Evolutionary conservation across 2,329 filamentous ascomycete genomes (phyloP).

Genomic region (Daldinia sp.): DNA sequence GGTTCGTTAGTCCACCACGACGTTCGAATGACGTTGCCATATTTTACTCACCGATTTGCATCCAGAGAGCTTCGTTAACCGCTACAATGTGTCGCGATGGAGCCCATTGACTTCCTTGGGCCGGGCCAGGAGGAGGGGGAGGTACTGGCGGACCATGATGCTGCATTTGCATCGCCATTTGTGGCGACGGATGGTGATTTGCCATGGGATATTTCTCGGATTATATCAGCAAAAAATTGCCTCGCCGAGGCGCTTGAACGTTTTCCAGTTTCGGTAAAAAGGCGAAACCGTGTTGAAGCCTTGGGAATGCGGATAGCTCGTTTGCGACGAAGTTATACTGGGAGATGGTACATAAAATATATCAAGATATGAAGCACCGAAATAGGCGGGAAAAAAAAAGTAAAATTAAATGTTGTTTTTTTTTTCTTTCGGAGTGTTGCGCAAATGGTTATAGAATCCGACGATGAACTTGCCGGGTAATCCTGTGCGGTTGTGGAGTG

Average conservation of each 20-base stretch:
- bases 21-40: background rate
- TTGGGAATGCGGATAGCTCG: conserved; percentile 12
- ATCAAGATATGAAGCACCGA: background rate
- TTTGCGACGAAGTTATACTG: conserved; percentile 16
- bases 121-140: conserved; percentile 63
- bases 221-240: background rate
- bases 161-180: conserved; percentile 74
- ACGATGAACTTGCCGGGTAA: background rate
- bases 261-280: conserved; percentile 9
- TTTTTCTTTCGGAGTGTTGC: background rate
- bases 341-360: conserved; percentile 16
- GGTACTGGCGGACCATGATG: conserved; percentile 72
- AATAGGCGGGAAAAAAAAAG: background rate
- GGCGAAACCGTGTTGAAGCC: conserved; percentile 8
- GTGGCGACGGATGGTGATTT: conserved; percentile 82
- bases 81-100: conserved; percentile 78
- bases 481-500: background rate
- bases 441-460: background rate
- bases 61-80: conserved; percentile 89
- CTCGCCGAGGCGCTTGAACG: conserved; percentile 4
- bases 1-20: conserved; percentile 38
- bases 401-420: background rate
- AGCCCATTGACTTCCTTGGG: conserved; percentile 65
- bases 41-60: conserved; percentile 80
- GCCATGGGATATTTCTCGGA: conserved; percentile 64